Evolutionary conservation across 495 filamentous ascomycete species (phyloP), one percentile per base, ranked within the genome.

Genomic region (Aspergillus nanangensis): DNA sequence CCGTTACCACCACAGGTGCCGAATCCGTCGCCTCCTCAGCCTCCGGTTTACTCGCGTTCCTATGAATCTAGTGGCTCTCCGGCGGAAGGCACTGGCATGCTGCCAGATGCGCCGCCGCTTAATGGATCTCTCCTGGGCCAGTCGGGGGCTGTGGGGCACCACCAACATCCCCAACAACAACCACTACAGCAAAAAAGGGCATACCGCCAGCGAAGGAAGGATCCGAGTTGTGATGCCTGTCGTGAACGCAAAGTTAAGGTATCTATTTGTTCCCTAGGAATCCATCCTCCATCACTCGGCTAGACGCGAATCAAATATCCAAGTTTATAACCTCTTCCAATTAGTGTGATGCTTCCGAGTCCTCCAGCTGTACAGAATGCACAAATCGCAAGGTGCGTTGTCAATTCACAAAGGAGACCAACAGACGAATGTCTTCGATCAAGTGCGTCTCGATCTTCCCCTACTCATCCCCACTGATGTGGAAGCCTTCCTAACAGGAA

Each of bases 361-460:
- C 88, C 31, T 79, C 86, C 19, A 93, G 90, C 65, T 98, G 93
- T 67, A 95, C 92, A 2, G 93, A 98, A 70, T 98, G 93, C 69
- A 87, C 87, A 11, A 95, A 88, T 57, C 81, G 93, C 51, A 91
- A 88, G 60, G 91, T 96, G 38, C 94, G 93, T 61, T 98, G 93
- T 59, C 92, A 96, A 63, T 98, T 98, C 61, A 98, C 93, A 36
- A 98, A 98, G 71, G 93, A 98, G 65, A 97, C 93, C 17, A 98
- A 98, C 66, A 82, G 94, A 38, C 82, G 93, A 51, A 98, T 98
- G 93, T 96, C 93, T 37, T 96, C 91, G 11, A 96, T 97, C 64
- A 98, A 97, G 82, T 84, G 66, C 53, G 76, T 70, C 35, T 9
- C 29, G 19, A 19, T 32, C 45, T 35, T 45, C 29, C 40, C 39